phyloP scores from a whole-genome alignment of 73 alveolate species.

The Paramecium sexaurelia region DNA sequence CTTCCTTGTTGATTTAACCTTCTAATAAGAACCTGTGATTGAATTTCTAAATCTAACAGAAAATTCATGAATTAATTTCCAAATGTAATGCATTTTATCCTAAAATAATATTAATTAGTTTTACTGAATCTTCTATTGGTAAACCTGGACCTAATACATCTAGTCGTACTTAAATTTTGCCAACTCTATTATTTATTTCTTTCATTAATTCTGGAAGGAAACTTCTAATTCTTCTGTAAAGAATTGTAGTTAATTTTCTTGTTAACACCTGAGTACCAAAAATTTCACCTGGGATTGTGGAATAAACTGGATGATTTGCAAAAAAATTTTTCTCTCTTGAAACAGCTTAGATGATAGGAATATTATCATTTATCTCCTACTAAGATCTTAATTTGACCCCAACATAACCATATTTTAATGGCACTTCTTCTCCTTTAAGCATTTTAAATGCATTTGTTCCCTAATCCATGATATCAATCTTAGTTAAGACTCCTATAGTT shows the following conservation, averaged over 20 bases:
- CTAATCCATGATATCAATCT: constrained; percentile 79
- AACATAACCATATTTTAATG: constrained; percentile 82
- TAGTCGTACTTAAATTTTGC: constrained; percentile 65
- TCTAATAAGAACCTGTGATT: constrained; percentile 79
- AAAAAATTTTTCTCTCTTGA: constrained; percentile 75
- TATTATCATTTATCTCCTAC: constrained; percentile 76
- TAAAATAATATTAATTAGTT: not conserved
- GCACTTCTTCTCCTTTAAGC: constrained; percentile 80
- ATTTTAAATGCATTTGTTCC: constrained; percentile 82
- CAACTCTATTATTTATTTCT: constrained; percentile 75
- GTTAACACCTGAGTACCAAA: constrained; percentile 77
- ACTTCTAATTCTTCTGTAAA: constrained; percentile 66
- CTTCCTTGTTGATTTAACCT: constrained; percentile 53
- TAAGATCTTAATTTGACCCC: constrained; percentile 84
- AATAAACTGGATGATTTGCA: constrained; percentile 79
- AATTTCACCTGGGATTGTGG: constrained; percentile 71
- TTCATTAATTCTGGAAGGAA: constrained; percentile 66
- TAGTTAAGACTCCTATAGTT: constrained; percentile 84
- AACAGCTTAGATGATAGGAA: constrained; percentile 74
- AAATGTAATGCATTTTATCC: constrained; percentile 91
- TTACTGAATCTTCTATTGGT: constrained; percentile 75
- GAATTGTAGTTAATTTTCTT: constrained; percentile 69
- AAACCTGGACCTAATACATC: constrained; percentile 68
- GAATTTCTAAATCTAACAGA: constrained; percentile 78
- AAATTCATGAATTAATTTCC: constrained; percentile 81